Evolutionary conservation across 2,329 filamentous ascomycete genomes (phyloP).

Genomic region (Didymella glomerata): DNA sequence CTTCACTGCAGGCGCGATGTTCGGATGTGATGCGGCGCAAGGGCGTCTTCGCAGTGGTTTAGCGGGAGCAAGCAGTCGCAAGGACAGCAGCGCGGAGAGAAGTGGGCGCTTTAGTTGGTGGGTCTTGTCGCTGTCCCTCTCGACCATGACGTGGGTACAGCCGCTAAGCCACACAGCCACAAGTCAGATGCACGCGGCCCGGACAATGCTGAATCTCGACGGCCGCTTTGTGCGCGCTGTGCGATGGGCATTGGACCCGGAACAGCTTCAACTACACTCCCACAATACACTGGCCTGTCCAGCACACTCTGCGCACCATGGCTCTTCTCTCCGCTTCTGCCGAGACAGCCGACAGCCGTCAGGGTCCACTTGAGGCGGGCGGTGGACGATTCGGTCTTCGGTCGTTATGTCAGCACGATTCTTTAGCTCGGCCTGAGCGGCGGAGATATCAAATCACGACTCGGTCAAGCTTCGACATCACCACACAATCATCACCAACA

Average conservation of each 20-base stretch:
- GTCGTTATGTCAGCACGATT: not conserved
- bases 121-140: slow-evolving; percentile 12
- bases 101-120: slow-evolving; percentile 15
- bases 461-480: not conserved
- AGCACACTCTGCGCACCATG: not conserved
- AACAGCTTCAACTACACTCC: not conserved
- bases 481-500: slow-evolving; percentile 37
- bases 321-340: not conserved
- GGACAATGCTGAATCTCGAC: not conserved
- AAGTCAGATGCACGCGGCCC: slow-evolving; percentile 1
- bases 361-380: not conserved
- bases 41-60: not conserved
- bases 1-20: slow-evolving; percentile 11
- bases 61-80: slow-evolving; percentile 12
- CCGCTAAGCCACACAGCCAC: slow-evolving; percentile 2
- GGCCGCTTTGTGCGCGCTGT: not conserved
- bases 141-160: slow-evolving; percentile 11
- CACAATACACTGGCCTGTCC: not conserved
- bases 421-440: not conserved
- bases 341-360: not conserved
- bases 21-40: slow-evolving; percentile 19
- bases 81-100: slow-evolving; percentile 15
- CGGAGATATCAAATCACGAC: too few species aligned
- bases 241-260: not conserved
- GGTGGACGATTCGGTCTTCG: not conserved